These are phyloP conservation scores for Amanita molliuscula DNA, from an alignment of 768 basidiomycete genomes.

Conservation along the genomic window DNA sequence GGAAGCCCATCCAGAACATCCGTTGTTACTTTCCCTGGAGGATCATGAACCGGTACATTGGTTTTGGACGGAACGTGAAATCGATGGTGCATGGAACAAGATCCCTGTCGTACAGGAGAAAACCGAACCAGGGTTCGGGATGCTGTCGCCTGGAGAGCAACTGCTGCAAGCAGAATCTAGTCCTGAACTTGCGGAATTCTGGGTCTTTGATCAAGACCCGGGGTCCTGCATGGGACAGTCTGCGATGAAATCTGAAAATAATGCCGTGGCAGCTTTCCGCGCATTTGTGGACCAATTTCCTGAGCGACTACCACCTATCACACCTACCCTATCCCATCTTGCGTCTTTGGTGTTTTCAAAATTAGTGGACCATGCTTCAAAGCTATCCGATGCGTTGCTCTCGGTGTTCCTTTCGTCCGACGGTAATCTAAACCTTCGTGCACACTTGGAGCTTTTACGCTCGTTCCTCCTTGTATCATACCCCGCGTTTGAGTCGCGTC, in stretches of 20 bases:
- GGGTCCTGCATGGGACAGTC: slow-evolving; percentile 24
- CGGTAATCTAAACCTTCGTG: slow-evolving; percentile 55
- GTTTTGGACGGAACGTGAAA: slow-evolving; percentile 53
- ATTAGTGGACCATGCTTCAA: slow-evolving; percentile 49
- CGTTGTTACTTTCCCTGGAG: slow-evolving; percentile 28
- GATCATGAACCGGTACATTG: slow-evolving; percentile 30
- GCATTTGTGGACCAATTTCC: slow-evolving; percentile 54
- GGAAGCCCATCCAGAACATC: slow-evolving; percentile 56
- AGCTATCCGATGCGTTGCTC: slow-evolving; percentile 59
- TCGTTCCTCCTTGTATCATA: slow-evolving; percentile 70
- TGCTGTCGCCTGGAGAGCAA: neutral
- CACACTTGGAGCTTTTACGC: slow-evolving; percentile 59
- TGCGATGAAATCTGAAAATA: slow-evolving; percentile 16
- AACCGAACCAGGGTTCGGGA: slow-evolving; percentile 1
- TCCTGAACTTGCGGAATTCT: slow-evolving; percentile 35
- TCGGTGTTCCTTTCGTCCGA: slow-evolving; percentile 52
- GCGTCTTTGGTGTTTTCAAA: slow-evolving; percentile 52
- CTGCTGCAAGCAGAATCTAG: slow-evolving; percentile 14
- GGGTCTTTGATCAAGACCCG: slow-evolving; percentile 59
- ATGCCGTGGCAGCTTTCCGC: slow-evolving; percentile 23
- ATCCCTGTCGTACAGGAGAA: slow-evolving; percentile 2
- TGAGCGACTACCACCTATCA: slow-evolving; percentile 41
- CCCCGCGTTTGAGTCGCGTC: slow-evolving; percentile 60
- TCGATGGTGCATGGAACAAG: slow-evolving; percentile 37
- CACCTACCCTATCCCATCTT: slow-evolving; percentile 55